Evolutionary conservation across 768 basidiomycete species (phyloP).

Genomic region (Russula abietina): DNA sequence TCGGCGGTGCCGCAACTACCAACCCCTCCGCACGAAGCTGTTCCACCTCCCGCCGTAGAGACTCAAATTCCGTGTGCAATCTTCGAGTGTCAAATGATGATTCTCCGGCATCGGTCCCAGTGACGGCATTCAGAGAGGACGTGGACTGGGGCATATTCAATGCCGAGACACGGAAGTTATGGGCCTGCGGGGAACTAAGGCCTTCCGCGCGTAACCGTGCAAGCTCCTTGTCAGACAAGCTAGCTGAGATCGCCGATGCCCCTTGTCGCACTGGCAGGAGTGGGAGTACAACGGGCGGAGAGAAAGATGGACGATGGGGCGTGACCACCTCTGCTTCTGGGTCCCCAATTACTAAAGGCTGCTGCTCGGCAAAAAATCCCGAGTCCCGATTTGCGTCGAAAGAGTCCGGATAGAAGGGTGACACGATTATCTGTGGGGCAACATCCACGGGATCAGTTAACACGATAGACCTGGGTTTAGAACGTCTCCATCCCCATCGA

Average conservation of each 20-base stretch:
- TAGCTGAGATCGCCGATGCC: neutral
- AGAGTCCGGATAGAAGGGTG: neutral
- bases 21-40: conserved; percentile 25
- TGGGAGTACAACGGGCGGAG: neutral
- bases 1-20: conserved; percentile 27
- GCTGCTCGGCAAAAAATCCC: neutral
- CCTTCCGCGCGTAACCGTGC: conserved; percentile 8
- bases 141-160: neutral
- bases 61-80: conserved; percentile 27
- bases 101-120: neutral
- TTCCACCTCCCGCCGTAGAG: conserved; percentile 27
- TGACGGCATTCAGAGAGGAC: neutral
- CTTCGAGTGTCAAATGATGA: neutral
- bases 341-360: neutral
- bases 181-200: neutral
- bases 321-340: neutral
- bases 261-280: neutral
- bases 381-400: neutral
- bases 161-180: neutral
- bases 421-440: neutral
- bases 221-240: conserved; percentile 16
- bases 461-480: neutral
- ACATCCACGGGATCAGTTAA: neutral
- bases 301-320: neutral
- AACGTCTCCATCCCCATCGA: too few relatives aligned